These are phyloP conservation scores for Starmera quercuum DNA, from an alignment of 805 yeast genomes.

Conservation along the genomic window DNA sequence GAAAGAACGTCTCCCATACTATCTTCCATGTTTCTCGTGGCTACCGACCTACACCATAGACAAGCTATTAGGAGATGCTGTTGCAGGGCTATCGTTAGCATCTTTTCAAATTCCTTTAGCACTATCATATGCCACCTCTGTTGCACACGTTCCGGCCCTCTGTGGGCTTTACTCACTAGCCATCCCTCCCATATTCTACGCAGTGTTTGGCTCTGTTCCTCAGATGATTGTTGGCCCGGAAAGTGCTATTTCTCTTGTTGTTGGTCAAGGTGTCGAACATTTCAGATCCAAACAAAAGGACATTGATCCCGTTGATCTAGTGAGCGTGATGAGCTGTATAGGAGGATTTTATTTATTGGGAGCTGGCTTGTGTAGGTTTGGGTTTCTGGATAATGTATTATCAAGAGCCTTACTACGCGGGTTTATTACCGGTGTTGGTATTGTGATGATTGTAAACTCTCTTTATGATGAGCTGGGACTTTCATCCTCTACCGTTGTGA, in stretches of 20 bases:
- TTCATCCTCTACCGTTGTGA: conserved; percentile 35
- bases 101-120: conserved; percentile 88
- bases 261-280: conserved; percentile 73
- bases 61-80: conserved; percentile 48
- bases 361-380: conserved; percentile 76
- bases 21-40: conserved; percentile 66
- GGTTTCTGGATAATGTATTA: conserved; percentile 74
- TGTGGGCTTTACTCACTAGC: conserved; percentile 74
- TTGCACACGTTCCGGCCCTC: conserved; percentile 77
- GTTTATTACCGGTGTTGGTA: conserved; percentile 78
- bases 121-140: conserved; percentile 62
- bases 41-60: conserved; percentile 37
- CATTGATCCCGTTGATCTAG: conserved; percentile 44
- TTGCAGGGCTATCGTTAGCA: conserved; percentile 84
- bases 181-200: conserved; percentile 70
- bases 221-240: conserved; percentile 90
- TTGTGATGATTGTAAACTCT: conserved; percentile 76
- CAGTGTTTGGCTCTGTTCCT: conserved; percentile 79
- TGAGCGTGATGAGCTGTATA: conserved; percentile 62
- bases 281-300: conserved; percentile 33
- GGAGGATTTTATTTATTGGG: conserved; percentile 69
- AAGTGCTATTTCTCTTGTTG: conserved; percentile 76
- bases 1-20: conserved; percentile 41
- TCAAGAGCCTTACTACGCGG: conserved; percentile 75
- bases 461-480: conserved; percentile 68